Percentiles rank a stretch among this genome's conserved stretches.
Evolutionary conservation across 2,329 filamentous ascomycete species (phyloP).

Genomic region (Chrysoporthe deuterocubensis): DNA sequence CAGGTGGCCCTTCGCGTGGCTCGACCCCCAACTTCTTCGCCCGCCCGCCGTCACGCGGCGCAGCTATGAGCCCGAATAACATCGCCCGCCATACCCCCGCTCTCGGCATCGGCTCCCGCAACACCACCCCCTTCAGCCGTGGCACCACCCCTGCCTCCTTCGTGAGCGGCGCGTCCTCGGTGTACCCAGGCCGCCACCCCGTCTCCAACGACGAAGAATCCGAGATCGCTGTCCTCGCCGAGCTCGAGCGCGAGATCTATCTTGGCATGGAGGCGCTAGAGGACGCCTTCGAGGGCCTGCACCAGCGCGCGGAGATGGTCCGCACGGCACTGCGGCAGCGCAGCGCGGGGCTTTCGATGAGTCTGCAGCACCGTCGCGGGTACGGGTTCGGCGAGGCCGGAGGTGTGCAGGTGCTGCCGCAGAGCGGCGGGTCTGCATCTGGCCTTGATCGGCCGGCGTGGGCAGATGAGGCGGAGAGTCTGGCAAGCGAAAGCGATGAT

Average conservation of each 20-base stretch:
- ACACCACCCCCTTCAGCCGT: constrained; percentile 54
- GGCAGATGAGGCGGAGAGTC: constrained; percentile 47
- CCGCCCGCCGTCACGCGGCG: constrained; percentile 44
- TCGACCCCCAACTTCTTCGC: constrained; percentile 58
- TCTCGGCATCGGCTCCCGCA: constrained; percentile 46
- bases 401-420: constrained; percentile 58
- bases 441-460: constrained; percentile 52
- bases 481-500: constrained; percentile 56
- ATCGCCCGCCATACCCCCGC: constrained; percentile 42
- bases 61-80: constrained; percentile 45
- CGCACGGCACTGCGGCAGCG: constrained; percentile 80
- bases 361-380: constrained; percentile 60
- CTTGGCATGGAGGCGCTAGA: constrained; percentile 92
- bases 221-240: constrained; percentile 85
- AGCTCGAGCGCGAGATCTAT: constrained; percentile 93
- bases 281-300: constrained; percentile 91
- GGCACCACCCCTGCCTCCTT: constrained; percentile 54
- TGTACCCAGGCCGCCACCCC: constrained; percentile 52
- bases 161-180: constrained; percentile 52
- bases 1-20: constrained; percentile 51
- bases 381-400: constrained; percentile 33
- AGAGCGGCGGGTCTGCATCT: constrained; percentile 51
- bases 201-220: constrained; percentile 94
- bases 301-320: constrained; percentile 80
- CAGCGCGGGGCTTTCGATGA: constrained; percentile 73